Conservation (phyloP, 768 basidiomycete genomes). For the Terana coerulea region DNA sequence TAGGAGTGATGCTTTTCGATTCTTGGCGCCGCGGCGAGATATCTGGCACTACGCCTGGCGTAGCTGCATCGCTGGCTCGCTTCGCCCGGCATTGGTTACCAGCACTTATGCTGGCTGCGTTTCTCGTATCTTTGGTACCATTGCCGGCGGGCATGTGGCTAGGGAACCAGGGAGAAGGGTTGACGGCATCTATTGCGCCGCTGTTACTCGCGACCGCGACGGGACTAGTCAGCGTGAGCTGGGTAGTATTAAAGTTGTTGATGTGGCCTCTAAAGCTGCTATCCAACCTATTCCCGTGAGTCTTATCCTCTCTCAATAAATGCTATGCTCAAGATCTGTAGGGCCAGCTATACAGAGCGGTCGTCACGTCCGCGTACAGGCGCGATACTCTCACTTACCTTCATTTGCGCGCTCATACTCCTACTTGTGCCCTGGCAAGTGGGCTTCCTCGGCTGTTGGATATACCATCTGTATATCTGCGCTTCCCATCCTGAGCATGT, state of each 20-base stretch:
- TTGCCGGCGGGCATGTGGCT: slow-evolving; percentile 52
- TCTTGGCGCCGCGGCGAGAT: slow-evolving; percentile 37
- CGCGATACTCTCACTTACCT: slow-evolving; percentile 52
- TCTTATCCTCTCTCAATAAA: neutral
- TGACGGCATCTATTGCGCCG: slow-evolving; percentile 51
- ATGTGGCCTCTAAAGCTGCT: slow-evolving; percentile 43
- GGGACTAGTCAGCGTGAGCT: slow-evolving; percentile 61
- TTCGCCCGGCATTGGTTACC: slow-evolving; percentile 40
- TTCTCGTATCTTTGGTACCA: slow-evolving; percentile 52
- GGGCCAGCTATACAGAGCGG: neutral
- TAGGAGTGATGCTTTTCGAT: slow-evolving; percentile 51
- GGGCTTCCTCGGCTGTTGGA: slow-evolving; percentile 79
- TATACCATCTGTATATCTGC: slow-evolving; percentile 73
- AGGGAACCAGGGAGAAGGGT: slow-evolving; percentile 50
- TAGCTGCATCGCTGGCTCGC: slow-evolving; percentile 43
- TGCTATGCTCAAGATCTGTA: neutral
- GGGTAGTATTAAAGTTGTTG: slow-evolving; percentile 47
- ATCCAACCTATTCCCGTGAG: slow-evolving; percentile 14
- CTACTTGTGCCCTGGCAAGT: slow-evolving; percentile 90
- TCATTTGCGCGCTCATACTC: slow-evolving; percentile 65
- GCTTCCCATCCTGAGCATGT: slow-evolving; percentile 18
- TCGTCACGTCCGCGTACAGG: slow-evolving; percentile 29
- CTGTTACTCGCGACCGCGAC: slow-evolving; percentile 54
- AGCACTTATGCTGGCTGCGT: slow-evolving; percentile 40
- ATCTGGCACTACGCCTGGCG: slow-evolving; percentile 39